phyloP scores from a whole-genome alignment of 2,329 filamentous ascomycete genomes.

The Aspergillus melleus region DNA sequence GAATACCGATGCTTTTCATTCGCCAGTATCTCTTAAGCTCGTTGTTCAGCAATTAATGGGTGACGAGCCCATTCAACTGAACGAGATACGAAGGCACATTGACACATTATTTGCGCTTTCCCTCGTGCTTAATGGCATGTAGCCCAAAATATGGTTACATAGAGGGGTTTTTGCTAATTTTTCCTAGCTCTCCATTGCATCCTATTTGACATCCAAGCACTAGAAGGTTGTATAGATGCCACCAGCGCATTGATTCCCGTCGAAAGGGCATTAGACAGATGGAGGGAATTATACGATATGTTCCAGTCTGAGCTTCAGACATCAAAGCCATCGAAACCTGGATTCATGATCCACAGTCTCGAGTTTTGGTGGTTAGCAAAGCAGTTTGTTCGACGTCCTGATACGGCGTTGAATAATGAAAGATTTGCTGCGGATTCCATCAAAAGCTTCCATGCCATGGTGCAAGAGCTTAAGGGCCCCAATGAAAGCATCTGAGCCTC shows the following conservation, averaged over 20 bases:
- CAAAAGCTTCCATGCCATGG: neutral
- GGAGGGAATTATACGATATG: neutral
- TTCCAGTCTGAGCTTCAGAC: neutral
- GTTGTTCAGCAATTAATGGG: neutral
- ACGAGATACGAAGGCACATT: neutral
- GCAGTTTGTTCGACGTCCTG: neutral
- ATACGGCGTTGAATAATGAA: too few relatives aligned
- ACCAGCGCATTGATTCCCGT: neutral
- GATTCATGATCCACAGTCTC: neutral
- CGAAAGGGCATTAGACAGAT: neutral
- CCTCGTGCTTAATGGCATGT: neutral
- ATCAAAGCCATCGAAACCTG: neutral
- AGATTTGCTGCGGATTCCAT: neutral
- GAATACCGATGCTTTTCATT: neutral
- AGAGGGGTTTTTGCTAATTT: too few relatives aligned
- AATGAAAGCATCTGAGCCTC: neutral
- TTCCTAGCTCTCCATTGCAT: neutral
- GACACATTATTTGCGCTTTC: constrained; percentile 2
- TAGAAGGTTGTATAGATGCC: neutral
- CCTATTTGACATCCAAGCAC: constrained; percentile 1
- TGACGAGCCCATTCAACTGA: neutral
- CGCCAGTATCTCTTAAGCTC: neutral
- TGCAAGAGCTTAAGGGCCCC: neutral
- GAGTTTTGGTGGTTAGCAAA: constrained; percentile 6
- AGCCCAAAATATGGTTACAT: neutral